A percentile compares a stretch with the other conserved stretches of the same genome.
Conservation (phyloP, 495 filamentous ascomycete genomes). For the Trichoderma erinaceum region DNA sequence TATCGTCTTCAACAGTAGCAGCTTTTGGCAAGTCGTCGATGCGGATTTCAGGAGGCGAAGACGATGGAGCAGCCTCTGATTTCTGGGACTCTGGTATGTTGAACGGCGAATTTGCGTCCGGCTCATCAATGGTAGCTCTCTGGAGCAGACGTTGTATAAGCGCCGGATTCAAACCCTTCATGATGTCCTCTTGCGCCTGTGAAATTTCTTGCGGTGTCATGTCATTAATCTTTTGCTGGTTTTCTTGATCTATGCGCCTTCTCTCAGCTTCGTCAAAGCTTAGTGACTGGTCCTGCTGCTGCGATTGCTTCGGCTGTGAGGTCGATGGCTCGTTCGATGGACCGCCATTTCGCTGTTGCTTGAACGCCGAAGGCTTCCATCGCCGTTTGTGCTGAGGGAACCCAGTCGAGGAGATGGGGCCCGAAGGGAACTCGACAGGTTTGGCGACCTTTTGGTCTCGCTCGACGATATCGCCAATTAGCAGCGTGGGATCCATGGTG, state of each 20-base stretch:
- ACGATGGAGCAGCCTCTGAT: constrained; percentile 14
- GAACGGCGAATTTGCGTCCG: constrained; percentile 32
- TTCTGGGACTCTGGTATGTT: constrained; percentile 22
- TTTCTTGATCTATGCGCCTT: constrained; percentile 71
- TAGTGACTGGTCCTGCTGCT: neutral
- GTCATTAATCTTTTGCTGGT: constrained; percentile 60
- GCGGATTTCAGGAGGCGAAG: constrained; percentile 20
- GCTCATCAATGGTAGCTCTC: constrained; percentile 72
- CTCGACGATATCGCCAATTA: constrained; percentile 77
- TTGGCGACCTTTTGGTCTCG: constrained; percentile 45
- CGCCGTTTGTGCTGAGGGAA: constrained; percentile 86
- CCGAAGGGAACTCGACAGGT: constrained; percentile 53
- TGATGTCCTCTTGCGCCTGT: constrained; percentile 65
- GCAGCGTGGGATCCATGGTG: constrained; percentile 37
- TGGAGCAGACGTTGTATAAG: constrained; percentile 71
- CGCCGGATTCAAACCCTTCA: constrained; percentile 59
- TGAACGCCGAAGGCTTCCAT: constrained; percentile 65
- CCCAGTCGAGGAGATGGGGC: constrained; percentile 56
- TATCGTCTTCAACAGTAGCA: constrained; percentile 23
- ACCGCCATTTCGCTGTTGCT: constrained; percentile 50
- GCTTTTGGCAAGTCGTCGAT: constrained; percentile 22
- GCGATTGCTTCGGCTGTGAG: neutral
- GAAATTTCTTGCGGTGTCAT: constrained; percentile 84
- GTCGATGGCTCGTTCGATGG: neutral
- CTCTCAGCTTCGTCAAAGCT: constrained; percentile 50